A percentile compares a stretch with the other conserved stretches of the same genome.
These are phyloP conservation scores for Diplodia sapinea DNA, from an alignment of 2,329 filamentous ascomycete genomes.

Conservation along the genomic window DNA sequence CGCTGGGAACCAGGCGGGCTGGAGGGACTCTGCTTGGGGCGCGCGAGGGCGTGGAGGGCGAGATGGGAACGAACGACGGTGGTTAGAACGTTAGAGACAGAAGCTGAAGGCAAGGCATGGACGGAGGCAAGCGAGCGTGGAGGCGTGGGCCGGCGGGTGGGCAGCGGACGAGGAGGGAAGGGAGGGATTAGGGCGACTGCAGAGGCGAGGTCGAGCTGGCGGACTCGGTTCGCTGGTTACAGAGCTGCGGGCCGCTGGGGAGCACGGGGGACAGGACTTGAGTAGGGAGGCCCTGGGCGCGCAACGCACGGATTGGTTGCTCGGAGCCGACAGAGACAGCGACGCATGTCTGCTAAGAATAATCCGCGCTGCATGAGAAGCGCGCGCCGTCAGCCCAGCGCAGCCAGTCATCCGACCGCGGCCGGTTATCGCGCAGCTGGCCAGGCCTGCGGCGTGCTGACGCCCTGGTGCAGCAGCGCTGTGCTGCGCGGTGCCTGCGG, in stretches of 20 bases:
- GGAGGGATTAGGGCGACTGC: slow-evolving; percentile 28
- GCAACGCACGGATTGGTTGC: slow-evolving; percentile 24
- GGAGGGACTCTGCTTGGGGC: neutral
- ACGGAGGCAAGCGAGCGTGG: slow-evolving; percentile 29
- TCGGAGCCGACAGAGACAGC: slow-evolving; percentile 25
- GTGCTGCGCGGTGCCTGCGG: slow-evolving; percentile 1
- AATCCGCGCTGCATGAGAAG: slow-evolving; percentile 24
- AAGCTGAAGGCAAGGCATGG: slow-evolving; percentile 26
- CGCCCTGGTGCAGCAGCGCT: slow-evolving; percentile 1
- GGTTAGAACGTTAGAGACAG: slow-evolving; percentile 30
- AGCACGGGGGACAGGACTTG: slow-evolving; percentile 20
- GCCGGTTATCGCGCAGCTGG: slow-evolving; percentile 18
- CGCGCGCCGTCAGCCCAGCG: slow-evolving; percentile 23
- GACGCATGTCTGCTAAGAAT: slow-evolving; percentile 26
- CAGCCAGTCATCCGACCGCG: slow-evolving; percentile 28
- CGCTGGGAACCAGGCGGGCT: slow-evolving; percentile 3
- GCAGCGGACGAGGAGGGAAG: slow-evolving; percentile 24
- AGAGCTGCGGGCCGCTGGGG: slow-evolving; percentile 19
- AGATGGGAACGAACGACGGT: slow-evolving; percentile 25
- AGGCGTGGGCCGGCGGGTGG: slow-evolving; percentile 14
- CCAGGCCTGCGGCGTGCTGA: slow-evolving; percentile 2
- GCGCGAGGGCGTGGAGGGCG: neutral
- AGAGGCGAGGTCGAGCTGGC: slow-evolving; percentile 15
- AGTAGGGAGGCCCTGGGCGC: slow-evolving; percentile 25
- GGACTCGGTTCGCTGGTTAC: slow-evolving; percentile 11